Evolutionary conservation across 106 monocot genomes (phyloP), one percentile per base, ranked within the genome.

Genomic region (Triglochin maritima): DNA sequence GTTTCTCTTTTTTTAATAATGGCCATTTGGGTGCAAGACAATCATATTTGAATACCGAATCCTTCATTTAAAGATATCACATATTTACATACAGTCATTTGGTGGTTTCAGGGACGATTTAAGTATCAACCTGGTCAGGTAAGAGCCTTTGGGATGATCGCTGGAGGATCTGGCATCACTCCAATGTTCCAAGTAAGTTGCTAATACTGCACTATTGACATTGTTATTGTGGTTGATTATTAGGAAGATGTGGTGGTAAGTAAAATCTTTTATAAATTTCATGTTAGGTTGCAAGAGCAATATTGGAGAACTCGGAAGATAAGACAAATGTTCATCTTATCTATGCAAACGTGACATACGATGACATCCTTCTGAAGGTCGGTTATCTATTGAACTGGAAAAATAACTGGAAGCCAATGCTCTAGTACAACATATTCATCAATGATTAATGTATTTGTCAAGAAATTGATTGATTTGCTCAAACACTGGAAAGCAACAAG

Each of bases 141-240:
- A 43, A 80, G 83, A 77, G 90, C 90, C 54, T 96, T 96, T 71
- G 96, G 96, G 64, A 96, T 96, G 96, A 50, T 91, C 67, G 90
- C 96, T 72, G 96, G 96, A 64, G 96, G 96, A 69, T 96, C 96
- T 62, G 96, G 96, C 69, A 91, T 96, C 17, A 96, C 96, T 44
- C 90, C 90, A 60, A 96, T 96, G 96, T 96, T 91, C 74, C 96
- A 96, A 72, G 95, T 95, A 76, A 79, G 48, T 75, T 51, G n/a
- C 13, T 47, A 10, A 13, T 54, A 43, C 71, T 44, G 47, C 2
- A 49, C 8, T 9, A 2, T 13, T 62, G 3, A 13, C 11, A 11
- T 62, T 11, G 9, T 62, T 17, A 9, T 62, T 46, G 3, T 13
- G 11, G 43, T 62, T 62, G 55, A 3, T 55, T 55, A 12, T 8